Percentiles rank a stretch among this genome's conserved stretches.
phyloP scores from a whole-genome alignment of 2,329 filamentous ascomycete genomes.

The Diaporthe sp. region DNA sequence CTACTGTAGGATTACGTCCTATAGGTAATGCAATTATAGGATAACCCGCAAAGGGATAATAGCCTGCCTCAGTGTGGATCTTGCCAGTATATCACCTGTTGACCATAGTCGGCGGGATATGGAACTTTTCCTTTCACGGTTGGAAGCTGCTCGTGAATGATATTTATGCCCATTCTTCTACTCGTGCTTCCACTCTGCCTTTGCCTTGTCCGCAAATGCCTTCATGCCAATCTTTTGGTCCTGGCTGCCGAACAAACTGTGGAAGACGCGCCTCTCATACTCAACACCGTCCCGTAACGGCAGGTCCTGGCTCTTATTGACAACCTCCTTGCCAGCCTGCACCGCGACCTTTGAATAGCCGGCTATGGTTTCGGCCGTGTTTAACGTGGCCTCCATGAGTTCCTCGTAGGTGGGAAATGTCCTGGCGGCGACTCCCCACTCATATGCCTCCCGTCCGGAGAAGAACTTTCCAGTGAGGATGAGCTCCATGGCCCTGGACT shows the following conservation, averaged over 20 bases:
- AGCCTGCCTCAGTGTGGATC: neutral
- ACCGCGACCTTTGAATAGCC: constrained; percentile 88
- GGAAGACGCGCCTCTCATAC: constrained; percentile 94
- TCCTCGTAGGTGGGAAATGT: constrained; percentile 85
- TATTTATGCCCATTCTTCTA: constrained; percentile 55
- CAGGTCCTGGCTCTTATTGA: constrained; percentile 98
- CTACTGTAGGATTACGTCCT: neutral
- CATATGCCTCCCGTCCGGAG: constrained; percentile 84
- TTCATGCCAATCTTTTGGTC: constrained; percentile 98
- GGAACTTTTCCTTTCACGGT: neutral
- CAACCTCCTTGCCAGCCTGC: constrained; percentile 95
- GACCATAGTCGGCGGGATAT: neutral
- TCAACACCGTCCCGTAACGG: constrained; percentile 91
- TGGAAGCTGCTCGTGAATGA: neutral
- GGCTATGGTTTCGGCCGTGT: constrained; percentile 91
- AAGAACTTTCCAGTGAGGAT: constrained; percentile 90
- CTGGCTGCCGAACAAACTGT: constrained; percentile 90
- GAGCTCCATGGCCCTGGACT: constrained; percentile 91
- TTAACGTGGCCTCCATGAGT: constrained; percentile 83
- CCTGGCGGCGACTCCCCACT: constrained; percentile 91
- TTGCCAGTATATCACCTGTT: neutral
- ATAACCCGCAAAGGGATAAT: neutral
- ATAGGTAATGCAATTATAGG: neutral
- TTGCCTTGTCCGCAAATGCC: constrained; percentile 95
- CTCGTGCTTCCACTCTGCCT: constrained; percentile 89